These are phyloP conservation scores for Fragilariopsis cylindrus DNA, from an alignment of 108 stramenopile species.

Conservation along the genomic window DNA sequence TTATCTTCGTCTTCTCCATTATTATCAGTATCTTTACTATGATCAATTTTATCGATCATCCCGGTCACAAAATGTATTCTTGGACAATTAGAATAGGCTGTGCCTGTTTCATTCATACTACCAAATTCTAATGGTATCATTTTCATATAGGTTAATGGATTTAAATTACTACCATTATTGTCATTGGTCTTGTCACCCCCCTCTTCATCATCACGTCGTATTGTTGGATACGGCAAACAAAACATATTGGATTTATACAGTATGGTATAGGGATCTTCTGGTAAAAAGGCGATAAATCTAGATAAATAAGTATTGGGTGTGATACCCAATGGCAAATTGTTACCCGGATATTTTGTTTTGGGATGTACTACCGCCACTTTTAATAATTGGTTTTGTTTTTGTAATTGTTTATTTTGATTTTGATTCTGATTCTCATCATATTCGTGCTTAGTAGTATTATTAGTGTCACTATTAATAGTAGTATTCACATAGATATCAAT, in stretches of 20 bases:
- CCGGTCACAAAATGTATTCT: constrained; percentile 14
- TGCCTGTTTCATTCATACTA: not conserved
- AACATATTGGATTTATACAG: constrained; percentile 2
- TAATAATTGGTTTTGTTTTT: too few relatives aligned
- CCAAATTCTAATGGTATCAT: not conserved
- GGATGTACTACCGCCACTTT: constrained; percentile 7
- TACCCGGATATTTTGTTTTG: not conserved
- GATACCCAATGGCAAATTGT: not conserved
- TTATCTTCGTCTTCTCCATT: not conserved
- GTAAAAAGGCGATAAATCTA: not conserved
- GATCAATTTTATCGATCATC: constrained; percentile 1
- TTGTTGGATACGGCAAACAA: constrained; percentile 16
- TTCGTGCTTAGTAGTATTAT: too few relatives aligned
- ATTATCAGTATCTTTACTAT: not conserved
- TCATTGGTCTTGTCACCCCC: not conserved
- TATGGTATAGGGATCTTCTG: constrained; percentile 4
- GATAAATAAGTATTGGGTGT: constrained; percentile 8
- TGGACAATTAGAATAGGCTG: not conserved
- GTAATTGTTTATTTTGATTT: too few relatives aligned
- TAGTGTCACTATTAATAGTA: too few relatives aligned
- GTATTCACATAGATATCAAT: not conserved
- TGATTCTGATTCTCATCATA: too few relatives aligned
- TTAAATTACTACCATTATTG: not conserved
- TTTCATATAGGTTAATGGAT: not conserved
- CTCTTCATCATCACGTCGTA: not conserved